A percentile compares a stretch with the other conserved stretches of the same genome.
phyloP scores from a whole-genome alignment of 2,329 filamentous ascomycete genomes.

The Penicillium sp. region DNA sequence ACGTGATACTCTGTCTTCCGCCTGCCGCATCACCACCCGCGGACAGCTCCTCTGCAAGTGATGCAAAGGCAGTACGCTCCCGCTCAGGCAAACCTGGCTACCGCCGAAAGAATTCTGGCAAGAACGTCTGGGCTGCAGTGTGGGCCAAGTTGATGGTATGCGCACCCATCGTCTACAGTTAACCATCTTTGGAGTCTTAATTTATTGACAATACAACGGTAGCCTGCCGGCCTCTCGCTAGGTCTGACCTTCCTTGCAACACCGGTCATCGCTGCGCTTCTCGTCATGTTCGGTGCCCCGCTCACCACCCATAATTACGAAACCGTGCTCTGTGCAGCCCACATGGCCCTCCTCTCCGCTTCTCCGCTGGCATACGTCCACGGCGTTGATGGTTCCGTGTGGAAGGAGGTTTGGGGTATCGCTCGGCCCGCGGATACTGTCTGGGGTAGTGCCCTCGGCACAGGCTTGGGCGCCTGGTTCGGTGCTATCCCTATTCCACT shows the following conservation, averaged over 20 bases:
- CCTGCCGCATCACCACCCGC: slow-evolving; percentile 43
- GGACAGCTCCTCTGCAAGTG: slow-evolving; percentile 1
- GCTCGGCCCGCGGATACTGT: slow-evolving; percentile 77
- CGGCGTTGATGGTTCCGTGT: slow-evolving; percentile 71
- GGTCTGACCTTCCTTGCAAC: slow-evolving; percentile 55
- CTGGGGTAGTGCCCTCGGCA: slow-evolving; percentile 79
- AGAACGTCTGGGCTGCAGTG: slow-evolving; percentile 16
- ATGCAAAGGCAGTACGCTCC: slow-evolving; percentile 15
- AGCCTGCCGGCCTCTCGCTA: slow-evolving; percentile 73
- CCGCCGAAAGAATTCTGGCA: slow-evolving; percentile 23
- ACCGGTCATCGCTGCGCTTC: slow-evolving; percentile 59
- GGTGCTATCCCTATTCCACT: slow-evolving; percentile 93
- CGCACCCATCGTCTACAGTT: neutral
- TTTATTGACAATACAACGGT: neutral
- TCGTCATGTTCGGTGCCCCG: slow-evolving; percentile 90
- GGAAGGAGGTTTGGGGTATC: slow-evolving; percentile 69
- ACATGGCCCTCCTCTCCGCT: slow-evolving; percentile 75
- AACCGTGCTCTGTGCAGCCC: slow-evolving; percentile 77
- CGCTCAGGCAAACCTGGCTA: slow-evolving; percentile 22
- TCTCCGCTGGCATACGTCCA: slow-evolving; percentile 84
- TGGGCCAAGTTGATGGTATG: slow-evolving; percentile 31
- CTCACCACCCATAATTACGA: slow-evolving; percentile 76
- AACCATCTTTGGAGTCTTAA: neutral
- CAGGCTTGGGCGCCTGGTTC: slow-evolving; percentile 80
- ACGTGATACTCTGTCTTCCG: slow-evolving; percentile 61